Evolutionary conservation across 805 yeast species (phyloP).

Genomic region (Cyberlindnera amylophila): DNA sequence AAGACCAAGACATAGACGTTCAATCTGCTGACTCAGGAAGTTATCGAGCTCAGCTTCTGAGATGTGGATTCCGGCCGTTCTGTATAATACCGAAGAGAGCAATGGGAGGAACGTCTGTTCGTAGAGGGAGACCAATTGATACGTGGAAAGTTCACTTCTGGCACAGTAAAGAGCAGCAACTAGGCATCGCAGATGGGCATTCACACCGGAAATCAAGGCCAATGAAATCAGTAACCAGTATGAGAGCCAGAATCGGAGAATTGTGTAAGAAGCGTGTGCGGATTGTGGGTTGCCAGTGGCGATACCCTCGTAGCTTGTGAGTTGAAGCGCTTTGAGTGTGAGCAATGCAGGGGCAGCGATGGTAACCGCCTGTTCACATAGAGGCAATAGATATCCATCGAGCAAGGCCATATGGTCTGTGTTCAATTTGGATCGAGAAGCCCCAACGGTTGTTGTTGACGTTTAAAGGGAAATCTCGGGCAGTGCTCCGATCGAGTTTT

Average conservation of each 20-base stretch:
- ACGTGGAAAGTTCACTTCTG: conserved; percentile 1
- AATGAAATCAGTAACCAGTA: conserved; percentile 21
- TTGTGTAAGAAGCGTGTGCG: background rate
- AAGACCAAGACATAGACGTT: no score
- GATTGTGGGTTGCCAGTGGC: background rate
- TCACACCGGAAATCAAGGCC: conserved; percentile 12
- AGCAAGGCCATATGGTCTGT: conserved; percentile 1
- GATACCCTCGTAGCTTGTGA: background rate
- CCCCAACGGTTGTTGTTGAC: no score
- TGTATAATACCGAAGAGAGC: background rate
- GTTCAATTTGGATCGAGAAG: no score
- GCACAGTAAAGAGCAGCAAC: conserved; percentile 15
- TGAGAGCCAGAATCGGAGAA: conserved; percentile 20
- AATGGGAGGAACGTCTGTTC: conserved; percentile 8
- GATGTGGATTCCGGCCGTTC: background rate
- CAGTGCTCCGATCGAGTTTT: no score
- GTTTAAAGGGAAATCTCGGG: no score
- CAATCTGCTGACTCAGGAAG: background rate
- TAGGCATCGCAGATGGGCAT: conserved; percentile 15
- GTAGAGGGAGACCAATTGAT: conserved; percentile 13
- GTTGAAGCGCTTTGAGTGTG: conserved; percentile 21
- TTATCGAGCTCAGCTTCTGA: conserved; percentile 8
- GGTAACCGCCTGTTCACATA: conserved; percentile 12
- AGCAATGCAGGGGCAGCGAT: conserved; percentile 19
- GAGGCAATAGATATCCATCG: conserved; percentile 16